These are phyloP conservation scores for Suillus weaverae DNA, from an alignment of 768 basidiomycete species.

Conservation along the genomic window DNA sequence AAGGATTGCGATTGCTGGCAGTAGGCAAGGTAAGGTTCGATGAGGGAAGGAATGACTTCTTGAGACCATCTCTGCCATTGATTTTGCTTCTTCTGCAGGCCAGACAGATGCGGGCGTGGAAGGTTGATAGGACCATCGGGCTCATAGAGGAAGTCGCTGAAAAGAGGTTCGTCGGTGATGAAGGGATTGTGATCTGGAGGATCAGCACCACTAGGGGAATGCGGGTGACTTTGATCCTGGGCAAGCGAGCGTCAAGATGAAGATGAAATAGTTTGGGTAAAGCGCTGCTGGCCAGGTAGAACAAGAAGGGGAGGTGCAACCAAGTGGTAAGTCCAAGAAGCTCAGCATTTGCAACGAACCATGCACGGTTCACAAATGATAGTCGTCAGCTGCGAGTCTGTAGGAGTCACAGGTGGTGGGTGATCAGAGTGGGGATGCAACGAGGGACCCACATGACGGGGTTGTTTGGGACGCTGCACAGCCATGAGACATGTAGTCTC, in stretches of 20 bases:
- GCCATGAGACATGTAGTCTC: neutral
- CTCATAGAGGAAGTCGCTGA: neutral
- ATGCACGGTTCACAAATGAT: neutral
- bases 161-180: neutral
- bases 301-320: neutral
- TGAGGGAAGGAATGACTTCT: constrained; percentile 11
- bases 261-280: neutral
- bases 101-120: neutral
- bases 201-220: neutral
- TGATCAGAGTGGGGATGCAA: neutral
- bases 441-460: neutral
- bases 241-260: neutral
- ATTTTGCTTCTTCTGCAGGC: constrained; percentile 5
- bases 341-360: neutral
- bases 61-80: constrained; percentile 10
- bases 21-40: constrained; percentile 8
- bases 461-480: neutral
- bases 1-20: neutral
- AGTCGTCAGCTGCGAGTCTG: neutral
- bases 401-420: neutral
- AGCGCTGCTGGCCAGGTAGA: constrained; percentile 3
- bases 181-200: neutral
- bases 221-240: neutral
- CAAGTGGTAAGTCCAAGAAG: neutral
- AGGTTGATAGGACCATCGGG: constrained; percentile 2